These are phyloP conservation scores for Curvularia lunata DNA, from an alignment of 2,329 filamentous ascomycete genomes.

Conservation along the genomic window DNA sequence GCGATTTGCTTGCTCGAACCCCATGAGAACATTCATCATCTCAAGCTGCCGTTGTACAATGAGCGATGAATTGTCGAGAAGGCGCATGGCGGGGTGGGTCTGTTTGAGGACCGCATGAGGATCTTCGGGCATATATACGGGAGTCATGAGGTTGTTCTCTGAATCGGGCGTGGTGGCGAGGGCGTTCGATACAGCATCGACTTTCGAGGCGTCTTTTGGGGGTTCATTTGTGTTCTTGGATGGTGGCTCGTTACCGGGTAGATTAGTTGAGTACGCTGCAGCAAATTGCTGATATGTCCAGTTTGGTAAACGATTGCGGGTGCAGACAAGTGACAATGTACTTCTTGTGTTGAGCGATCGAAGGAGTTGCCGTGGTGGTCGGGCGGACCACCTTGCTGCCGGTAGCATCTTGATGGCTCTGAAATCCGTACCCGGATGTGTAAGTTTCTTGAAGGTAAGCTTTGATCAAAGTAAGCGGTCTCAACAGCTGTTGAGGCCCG, in stretches of 20 bases:
- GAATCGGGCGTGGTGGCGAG: conserved; percentile 52
- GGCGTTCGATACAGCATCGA: conserved; percentile 53
- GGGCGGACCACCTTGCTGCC: conserved; percentile 35
- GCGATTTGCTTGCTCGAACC: conserved; percentile 70
- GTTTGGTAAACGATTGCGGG: conserved; percentile 33
- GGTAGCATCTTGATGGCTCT: conserved; percentile 32
- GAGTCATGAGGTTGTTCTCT: conserved; percentile 61
- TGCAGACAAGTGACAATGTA: conserved; percentile 26
- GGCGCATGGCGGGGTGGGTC: conserved; percentile 62
- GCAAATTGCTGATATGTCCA: conserved; percentile 20
- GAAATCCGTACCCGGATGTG: conserved; percentile 2
- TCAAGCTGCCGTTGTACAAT: conserved; percentile 69
- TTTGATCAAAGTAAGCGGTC: conserved; percentile 1
- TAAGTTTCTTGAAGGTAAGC: conserved; percentile 1
- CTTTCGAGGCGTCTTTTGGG: conserved; percentile 33
- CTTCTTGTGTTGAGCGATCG: conserved; percentile 33
- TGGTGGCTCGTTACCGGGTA: conserved; percentile 12
- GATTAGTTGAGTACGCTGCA: conserved; percentile 20
- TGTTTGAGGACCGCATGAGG: conserved; percentile 64
- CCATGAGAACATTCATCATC: conserved; percentile 70
- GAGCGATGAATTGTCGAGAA: conserved; percentile 66
- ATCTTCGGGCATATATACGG: conserved; percentile 67
- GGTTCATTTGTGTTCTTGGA: conserved; percentile 17
- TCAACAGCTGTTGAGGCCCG: conserved; percentile 3
- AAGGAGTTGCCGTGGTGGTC: conserved; percentile 34